A percentile compares a stretch with the other conserved stretches of the same genome.
These are phyloP conservation scores for Cryphonectria nitschkei DNA, from an alignment of 2,329 filamentous ascomycete genomes.

Conservation along the genomic window DNA sequence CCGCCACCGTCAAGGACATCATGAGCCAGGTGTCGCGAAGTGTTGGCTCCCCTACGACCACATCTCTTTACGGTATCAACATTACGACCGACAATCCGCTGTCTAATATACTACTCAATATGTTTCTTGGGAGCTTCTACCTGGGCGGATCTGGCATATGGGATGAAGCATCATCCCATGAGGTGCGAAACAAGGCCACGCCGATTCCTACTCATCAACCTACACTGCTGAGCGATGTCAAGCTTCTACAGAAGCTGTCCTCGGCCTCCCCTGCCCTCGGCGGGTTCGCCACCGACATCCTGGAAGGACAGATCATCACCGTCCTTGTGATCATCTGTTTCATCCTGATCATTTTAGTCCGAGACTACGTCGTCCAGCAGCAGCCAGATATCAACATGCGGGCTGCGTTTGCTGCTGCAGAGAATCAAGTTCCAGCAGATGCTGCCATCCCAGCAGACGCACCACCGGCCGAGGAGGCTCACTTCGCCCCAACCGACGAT, in stretches of 20 bases:
- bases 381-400: slow-evolving; percentile 90
- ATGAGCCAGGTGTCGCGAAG: slow-evolving; percentile 41
- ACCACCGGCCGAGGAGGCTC: background rate
- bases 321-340: slow-evolving; percentile 89
- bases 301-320: slow-evolving; percentile 95
- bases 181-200: slow-evolving; percentile 27
- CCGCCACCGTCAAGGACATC: slow-evolving; percentile 41
- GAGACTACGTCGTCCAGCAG: slow-evolving; percentile 98
- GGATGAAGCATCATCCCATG: slow-evolving; percentile 13
- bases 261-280: slow-evolving; percentile 53
- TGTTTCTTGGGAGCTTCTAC: slow-evolving; percentile 27
- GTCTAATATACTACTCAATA: slow-evolving; percentile 38
- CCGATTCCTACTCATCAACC: slow-evolving; percentile 34
- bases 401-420: slow-evolving; percentile 58
- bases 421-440: slow-evolving; percentile 28
- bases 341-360: slow-evolving; percentile 93
- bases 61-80: slow-evolving; percentile 38
- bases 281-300: slow-evolving; percentile 62
- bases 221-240: slow-evolving; percentile 61
- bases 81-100: slow-evolving; percentile 39
- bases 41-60: slow-evolving; percentile 35
- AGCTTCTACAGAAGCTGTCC: slow-evolving; percentile 65
- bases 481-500: slow-evolving; percentile 9
- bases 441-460: slow-evolving; percentile 15
- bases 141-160: slow-evolving; percentile 21